Evolutionary conservation across 768 basidiomycete species (phyloP), one percentile per base, ranked within the genome.

Genomic region (Phaeolepiota aurea): DNA sequence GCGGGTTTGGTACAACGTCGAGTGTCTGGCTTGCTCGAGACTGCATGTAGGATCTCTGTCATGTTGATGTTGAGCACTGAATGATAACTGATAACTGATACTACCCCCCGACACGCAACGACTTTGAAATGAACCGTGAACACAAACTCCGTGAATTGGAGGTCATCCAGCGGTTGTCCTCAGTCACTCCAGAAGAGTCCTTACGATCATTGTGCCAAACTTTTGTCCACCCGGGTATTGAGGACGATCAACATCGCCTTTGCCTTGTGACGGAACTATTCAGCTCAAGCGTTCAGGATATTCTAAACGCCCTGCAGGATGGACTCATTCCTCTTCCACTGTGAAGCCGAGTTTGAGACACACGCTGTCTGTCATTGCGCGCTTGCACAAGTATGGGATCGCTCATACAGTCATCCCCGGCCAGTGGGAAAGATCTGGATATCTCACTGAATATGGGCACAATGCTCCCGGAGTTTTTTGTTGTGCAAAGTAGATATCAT

Each of bases 1-100:
- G n/a, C 2, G 53, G 56, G 25, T 51, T 42, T 42, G 54, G 56
- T n/a, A 53, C 45, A 3, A 44, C 42, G 13, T 51, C 54, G 20
- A 54, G 49, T 31, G 48, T 54, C 14, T 55, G 54, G 56, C 49
- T 58, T 15, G 51, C 54, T 38, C 43, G 37, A 21, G 54, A 54
- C 40, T 31, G 20, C 32, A 34, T 45, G 56, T 55, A 40, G 41
- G 35, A 12, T 42, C 10, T 37, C 42, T 14, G 13, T 40, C 14
- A 25, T 42, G 23, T 16, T n/a, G 13, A 25, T 38, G 21, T 30
- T 20, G 18, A 37, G 3, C 40, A 48, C 25, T n/a, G 7, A 28
- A n/a, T 28, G 25, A 28, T 28, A 28, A 28, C n/a, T 7, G 7
- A 28, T n/a, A 39, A 46, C 50, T 9, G 45, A 55, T 42, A 50